Conservation (phyloP, 2,329 filamentous ascomycete species). For the Aspergillus nomiae region DNA sequence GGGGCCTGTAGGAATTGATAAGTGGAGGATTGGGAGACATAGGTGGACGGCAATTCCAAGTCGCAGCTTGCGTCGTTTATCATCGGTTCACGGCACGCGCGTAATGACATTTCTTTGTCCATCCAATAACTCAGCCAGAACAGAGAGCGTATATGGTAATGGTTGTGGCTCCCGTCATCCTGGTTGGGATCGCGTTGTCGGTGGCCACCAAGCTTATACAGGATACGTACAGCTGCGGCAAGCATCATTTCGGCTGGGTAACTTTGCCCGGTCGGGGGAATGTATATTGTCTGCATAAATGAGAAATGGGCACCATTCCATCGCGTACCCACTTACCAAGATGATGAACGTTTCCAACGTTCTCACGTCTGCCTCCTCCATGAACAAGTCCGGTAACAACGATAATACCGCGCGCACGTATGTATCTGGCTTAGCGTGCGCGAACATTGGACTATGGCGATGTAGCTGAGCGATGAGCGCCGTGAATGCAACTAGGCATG, state of each 20-base stretch:
- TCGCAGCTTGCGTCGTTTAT: constrained; percentile 28
- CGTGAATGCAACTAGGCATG: constrained; percentile 26
- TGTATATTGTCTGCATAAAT: constrained; percentile 20
- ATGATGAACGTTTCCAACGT: constrained; percentile 26
- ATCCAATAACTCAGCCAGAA: constrained; percentile 30
- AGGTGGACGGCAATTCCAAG: constrained; percentile 23
- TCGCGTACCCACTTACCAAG: constrained; percentile 15
- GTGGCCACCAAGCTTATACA: constrained; percentile 26
- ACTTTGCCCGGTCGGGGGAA: constrained; percentile 26
- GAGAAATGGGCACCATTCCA: background rate
- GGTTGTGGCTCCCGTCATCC: background rate
- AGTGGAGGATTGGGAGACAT: constrained; percentile 19
- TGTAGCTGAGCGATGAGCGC: constrained; percentile 27
- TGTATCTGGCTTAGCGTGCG: constrained; percentile 20
- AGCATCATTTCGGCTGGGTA: constrained; percentile 25
- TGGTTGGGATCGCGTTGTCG: background rate
- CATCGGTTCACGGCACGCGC: constrained; percentile 22
- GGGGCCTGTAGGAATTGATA: constrained; percentile 22
- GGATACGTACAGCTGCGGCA: constrained; percentile 23
- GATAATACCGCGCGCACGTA: constrained; percentile 24
- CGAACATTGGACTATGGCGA: constrained; percentile 23
- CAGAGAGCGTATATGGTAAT: constrained; percentile 22
- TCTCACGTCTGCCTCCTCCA: constrained; percentile 22
- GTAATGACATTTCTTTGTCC: constrained; percentile 28
- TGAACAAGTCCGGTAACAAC: constrained; percentile 22